Percentiles rank a stretch among this genome's conserved stretches.
Evolutionary conservation across 2,329 filamentous ascomycete genomes (phyloP).

Genomic region (Tolypocladium nubicola): DNA sequence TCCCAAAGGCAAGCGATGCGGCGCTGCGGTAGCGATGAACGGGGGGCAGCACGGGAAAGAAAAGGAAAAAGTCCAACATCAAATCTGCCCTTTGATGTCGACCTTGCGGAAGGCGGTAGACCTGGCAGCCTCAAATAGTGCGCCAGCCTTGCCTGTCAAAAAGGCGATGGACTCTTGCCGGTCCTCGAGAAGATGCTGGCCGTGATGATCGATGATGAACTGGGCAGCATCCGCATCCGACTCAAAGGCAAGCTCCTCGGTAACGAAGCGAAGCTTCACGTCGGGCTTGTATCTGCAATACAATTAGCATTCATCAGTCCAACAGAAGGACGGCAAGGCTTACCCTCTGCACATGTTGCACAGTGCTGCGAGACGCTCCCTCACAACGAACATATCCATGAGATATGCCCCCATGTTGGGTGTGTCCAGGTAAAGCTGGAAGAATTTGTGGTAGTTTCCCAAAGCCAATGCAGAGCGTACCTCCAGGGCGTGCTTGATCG

Average conservation of each 20-base stretch:
- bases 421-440: slow-evolving; percentile 87
- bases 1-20: not conserved
- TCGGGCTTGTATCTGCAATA: slow-evolving; percentile 75
- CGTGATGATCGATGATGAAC: slow-evolving; percentile 76
- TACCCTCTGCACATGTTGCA: slow-evolving; percentile 92
- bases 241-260: slow-evolving; percentile 92
- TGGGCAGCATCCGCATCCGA: slow-evolving; percentile 82
- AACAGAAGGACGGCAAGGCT: slow-evolving; percentile 27
- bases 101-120: slow-evolving; percentile 70
- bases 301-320: slow-evolving; percentile 31
- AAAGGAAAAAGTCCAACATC: slow-evolving; percentile 19
- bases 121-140: slow-evolving; percentile 64
- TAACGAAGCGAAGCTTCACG: slow-evolving; percentile 81
- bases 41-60: not conserved
- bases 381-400: slow-evolving; percentile 97
- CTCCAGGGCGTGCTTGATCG: slow-evolving; percentile 83
- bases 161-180: slow-evolving; percentile 64
- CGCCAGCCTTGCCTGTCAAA: slow-evolving; percentile 60
- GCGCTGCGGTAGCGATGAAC: not conserved
- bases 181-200: slow-evolving; percentile 67
- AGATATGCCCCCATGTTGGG: slow-evolving; percentile 97
- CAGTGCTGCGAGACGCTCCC: slow-evolving; percentile 83
- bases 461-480: slow-evolving; percentile 86
- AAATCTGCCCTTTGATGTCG: slow-evolving; percentile 97
- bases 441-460: slow-evolving; percentile 96